phyloP scores from a whole-genome alignment of 192 early-diverging fungal species.

The Tieghemiomyces parasiticus region DNA sequence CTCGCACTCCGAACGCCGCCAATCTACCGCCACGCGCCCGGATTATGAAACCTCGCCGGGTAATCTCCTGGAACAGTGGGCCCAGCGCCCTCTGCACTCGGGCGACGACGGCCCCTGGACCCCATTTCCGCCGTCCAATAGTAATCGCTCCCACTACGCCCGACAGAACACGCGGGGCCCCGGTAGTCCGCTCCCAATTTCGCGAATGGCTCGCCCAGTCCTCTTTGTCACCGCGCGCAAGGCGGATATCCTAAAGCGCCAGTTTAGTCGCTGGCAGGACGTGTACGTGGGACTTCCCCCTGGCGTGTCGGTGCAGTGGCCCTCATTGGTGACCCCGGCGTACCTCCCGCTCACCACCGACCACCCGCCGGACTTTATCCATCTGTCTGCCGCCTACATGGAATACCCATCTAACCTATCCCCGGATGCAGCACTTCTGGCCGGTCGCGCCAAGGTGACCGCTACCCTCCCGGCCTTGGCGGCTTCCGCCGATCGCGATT shows the following conservation, averaged over 20 bases:
- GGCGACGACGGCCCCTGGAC: too few species aligned
- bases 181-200: too few species aligned
- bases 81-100: too few species aligned
- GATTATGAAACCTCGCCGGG: not conserved
- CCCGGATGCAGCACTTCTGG: not conserved
- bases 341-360: constrained; percentile 88
- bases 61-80: not conserved
- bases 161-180: too few species aligned
- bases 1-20: not conserved
- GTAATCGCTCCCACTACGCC: too few species aligned
- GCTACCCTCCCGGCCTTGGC: constrained; percentile 36
- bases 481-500: constrained; percentile 22
- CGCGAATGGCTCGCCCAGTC: constrained; percentile 1
- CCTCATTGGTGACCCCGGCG: constrained; percentile 80
- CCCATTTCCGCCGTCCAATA: too few species aligned
- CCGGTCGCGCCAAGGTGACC: not conserved
- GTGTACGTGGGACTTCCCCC: constrained; percentile 16
- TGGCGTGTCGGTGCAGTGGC: constrained; percentile 42
- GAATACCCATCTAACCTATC: constrained; percentile 32
- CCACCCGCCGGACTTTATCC: constrained; percentile 45
- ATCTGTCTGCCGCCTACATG: constrained; percentile 49
- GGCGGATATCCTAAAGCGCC: constrained; percentile 1
- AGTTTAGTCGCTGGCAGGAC: constrained; percentile 78
- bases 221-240: not conserved
- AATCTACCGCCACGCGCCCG: not conserved